phyloP scores from a whole-genome alignment of 768 basidiomycete genomes.

The Lentinus brumalis region DNA sequence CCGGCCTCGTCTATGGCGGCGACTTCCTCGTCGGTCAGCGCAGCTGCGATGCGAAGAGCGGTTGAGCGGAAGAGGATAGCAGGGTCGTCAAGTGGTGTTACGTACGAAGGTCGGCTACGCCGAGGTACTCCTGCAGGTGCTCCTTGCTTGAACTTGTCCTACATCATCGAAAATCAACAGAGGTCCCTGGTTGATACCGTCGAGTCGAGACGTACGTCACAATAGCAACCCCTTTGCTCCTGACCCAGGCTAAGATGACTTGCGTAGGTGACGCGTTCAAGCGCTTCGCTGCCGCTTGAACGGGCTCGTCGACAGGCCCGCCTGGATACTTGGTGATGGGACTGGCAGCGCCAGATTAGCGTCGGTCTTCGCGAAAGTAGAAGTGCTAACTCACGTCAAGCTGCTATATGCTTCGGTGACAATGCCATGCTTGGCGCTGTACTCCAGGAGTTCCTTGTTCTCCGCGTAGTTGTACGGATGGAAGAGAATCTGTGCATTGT shows the following conservation, averaged over 20 bases:
- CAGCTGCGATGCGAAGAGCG: slow-evolving; percentile 35
- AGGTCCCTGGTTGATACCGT: not conserved
- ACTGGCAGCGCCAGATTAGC: slow-evolving; percentile 30
- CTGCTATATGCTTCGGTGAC: slow-evolving; percentile 67
- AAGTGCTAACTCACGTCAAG: slow-evolving; percentile 44
- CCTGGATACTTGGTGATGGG: slow-evolving; percentile 62
- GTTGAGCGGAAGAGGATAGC: too few species aligned
- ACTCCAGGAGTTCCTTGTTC: slow-evolving; percentile 56
- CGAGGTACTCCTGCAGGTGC: slow-evolving; percentile 69
- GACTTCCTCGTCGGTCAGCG: slow-evolving; percentile 59
- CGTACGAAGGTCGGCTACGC: slow-evolving; percentile 58
- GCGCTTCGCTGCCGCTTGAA: slow-evolving; percentile 53
- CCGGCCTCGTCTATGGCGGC: slow-evolving; percentile 66
- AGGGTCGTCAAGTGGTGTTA: not conserved
- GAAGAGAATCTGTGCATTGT: slow-evolving; percentile 52
- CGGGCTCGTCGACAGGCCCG: slow-evolving; percentile 62
- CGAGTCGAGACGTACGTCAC: slow-evolving; percentile 48
- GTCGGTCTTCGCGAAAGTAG: not conserved
- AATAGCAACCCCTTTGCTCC: slow-evolving; percentile 63
- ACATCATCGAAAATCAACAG: not conserved
- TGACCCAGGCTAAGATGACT: slow-evolving; percentile 70
- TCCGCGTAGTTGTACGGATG: slow-evolving; percentile 73
- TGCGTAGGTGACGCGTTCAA: slow-evolving; percentile 62
- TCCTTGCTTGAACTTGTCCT: slow-evolving; percentile 64
- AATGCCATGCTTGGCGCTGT: slow-evolving; percentile 58